Evolutionary conservation across 2,329 filamentous ascomycete genomes (phyloP), one percentile per base, ranked within the genome.

Genomic region (Tolypocladium endophyticum): DNA sequence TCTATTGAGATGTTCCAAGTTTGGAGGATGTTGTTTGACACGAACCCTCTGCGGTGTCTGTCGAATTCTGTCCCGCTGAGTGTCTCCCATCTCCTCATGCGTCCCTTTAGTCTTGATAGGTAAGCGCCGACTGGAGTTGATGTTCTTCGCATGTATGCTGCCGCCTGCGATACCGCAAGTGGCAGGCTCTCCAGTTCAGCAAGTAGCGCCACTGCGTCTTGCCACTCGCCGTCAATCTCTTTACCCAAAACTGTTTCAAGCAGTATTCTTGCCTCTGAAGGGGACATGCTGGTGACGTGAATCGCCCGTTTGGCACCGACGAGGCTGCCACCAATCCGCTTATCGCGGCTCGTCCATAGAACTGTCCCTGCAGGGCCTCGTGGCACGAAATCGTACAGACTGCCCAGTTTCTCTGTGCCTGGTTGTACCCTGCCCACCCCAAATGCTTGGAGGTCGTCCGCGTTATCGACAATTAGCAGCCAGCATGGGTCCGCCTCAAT

Each of bases 381-480:
- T 8, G 39, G 39, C 16, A 43, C 7, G 20, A 20, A 43, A 16
- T 39, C 38, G 38, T 16, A 18, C 14, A 39, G 38, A 39, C 14
- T 39, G 14, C 14, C 2, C 6, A 18, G 38, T 18, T 18, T 39
- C 12, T 39, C 38, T 39, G 12, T 18, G 38, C 35, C 35, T 35
- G 35, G 35, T 35, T 35, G 35, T 11, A 9, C 35, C 35, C 35
- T 35, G 16, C 18, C 9, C 7, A 43, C 39, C 7, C 39, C 39
- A 43, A 43, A 43, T 20, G 20, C 16, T 20, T 18, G 16, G 7
- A 43, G 16, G 39, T 43, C 5, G 39, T 74, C 69, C 5, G 68
- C 70, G 36, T 74, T 75, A 18, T 74, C 72, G 14, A 74, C 52
- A 16, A 75, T 45, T 4, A 74, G 54, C 0, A 74, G 52, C 72